Evolutionary conservation across 2,329 filamentous ascomycete genomes (phyloP).

Genomic region (Xylariaceae sp.): DNA sequence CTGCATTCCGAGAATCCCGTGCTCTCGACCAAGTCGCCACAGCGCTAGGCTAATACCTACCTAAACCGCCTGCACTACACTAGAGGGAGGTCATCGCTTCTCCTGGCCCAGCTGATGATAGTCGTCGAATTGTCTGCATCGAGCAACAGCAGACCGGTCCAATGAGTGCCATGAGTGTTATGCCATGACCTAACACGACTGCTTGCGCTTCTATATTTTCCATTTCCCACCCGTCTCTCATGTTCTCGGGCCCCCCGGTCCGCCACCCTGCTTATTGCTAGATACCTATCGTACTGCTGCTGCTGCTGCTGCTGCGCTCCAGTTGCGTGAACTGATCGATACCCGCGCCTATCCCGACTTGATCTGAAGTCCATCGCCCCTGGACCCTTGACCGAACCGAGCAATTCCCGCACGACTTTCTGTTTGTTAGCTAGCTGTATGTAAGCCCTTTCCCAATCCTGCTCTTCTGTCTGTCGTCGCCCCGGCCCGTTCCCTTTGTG

Average conservation of each 20-base stretch:
- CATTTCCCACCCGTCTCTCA: conserved; percentile 5
- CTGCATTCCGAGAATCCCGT: neutral
- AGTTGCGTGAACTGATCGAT: neutral
- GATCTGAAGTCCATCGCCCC: conserved; percentile 1
- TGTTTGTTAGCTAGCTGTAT: conserved; percentile 19
- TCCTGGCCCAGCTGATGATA: conserved; percentile 2
- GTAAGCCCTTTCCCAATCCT: conserved; percentile 12
- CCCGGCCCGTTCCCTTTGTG: conserved; percentile 9
- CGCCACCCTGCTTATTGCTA: neutral
- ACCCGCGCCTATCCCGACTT: conserved; percentile 11
- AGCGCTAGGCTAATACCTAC: neutral
- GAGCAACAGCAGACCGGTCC: conserved; percentile 8
- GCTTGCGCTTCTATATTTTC: conserved; percentile 13
- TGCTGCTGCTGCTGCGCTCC: too few relatives aligned
- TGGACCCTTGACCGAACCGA: too few relatives aligned
- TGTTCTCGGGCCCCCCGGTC: neutral
- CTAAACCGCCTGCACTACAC: neutral
- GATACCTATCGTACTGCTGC: too few relatives aligned
- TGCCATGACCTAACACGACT: neutral
- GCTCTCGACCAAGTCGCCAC: neutral
- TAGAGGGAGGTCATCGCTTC: neutral
- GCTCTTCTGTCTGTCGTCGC: conserved; percentile 19
- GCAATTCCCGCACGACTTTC: conserved; percentile 18
- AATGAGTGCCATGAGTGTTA: neutral
- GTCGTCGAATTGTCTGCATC: conserved; percentile 4